These are phyloP conservation scores for Podospora didyma DNA, from an alignment of 495 filamentous ascomycete genomes.

Conservation along the genomic window DNA sequence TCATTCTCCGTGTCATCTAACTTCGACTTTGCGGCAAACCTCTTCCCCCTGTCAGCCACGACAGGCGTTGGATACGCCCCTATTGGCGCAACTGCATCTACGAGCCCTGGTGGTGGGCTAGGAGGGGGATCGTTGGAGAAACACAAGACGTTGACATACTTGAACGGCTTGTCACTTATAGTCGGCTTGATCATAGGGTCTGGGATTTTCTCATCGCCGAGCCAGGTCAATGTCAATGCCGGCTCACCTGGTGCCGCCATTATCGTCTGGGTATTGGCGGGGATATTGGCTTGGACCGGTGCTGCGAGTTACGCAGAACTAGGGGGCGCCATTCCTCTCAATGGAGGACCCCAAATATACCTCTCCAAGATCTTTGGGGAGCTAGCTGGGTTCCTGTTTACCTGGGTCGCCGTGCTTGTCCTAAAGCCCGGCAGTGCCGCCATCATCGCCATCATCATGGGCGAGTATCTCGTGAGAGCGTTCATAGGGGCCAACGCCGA, in stretches of 20 bases:
- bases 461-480: conserved; percentile 89
- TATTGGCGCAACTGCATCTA: conserved; percentile 63
- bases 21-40: conserved; percentile 87
- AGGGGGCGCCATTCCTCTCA: conserved; percentile 91
- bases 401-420: conserved; percentile 92
- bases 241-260: conserved; percentile 90
- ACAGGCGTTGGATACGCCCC: conserved; percentile 75
- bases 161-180: conserved; percentile 88
- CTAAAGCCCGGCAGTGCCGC: conserved; percentile 89
- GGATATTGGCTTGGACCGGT: conserved; percentile 91
- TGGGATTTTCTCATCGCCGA: conserved; percentile 93
- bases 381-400: conserved; percentile 85
- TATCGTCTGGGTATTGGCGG: conserved; percentile 86
- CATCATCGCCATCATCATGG: conserved; percentile 96
- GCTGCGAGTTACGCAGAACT: conserved; percentile 95
- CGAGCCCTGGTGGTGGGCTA: conserved; percentile 43
- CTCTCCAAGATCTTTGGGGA: conserved; percentile 95
- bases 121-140: conserved; percentile 72
- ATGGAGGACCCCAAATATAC: conserved; percentile 91
- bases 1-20: conserved; percentile 87
- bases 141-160: conserved; percentile 89
- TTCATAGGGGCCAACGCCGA: conserved; percentile 76
- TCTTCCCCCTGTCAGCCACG: conserved; percentile 90
- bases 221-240: conserved; percentile 87
- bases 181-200: conserved; percentile 95